Base-by-base conservation (phyloP, 2,329 filamentous ascomycete genomes). In the Rhexocercosporidium sp. region DNA sequence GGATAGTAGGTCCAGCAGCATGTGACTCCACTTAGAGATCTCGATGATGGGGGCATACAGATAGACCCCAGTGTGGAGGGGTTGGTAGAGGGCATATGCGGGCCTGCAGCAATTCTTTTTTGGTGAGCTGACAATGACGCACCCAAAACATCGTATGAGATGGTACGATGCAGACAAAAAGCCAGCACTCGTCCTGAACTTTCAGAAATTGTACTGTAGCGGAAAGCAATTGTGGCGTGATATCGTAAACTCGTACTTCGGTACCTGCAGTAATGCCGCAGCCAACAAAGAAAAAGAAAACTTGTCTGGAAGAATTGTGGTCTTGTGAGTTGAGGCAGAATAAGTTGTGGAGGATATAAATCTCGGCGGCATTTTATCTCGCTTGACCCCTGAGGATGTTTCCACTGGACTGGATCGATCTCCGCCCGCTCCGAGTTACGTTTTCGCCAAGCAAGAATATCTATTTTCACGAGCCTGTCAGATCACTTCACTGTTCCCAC, bases 121-220 rank as follows among this genome's bases (percentile, higher is more conserved):
- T 37, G 39, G 34, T 66, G 51, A 44, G 34, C 62, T 66, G 64
- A 66, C 27, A 53, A 66, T 66, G 59, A 66, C 64, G 64, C 41
- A 63, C 39, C 51, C 16, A 41, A 51, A 51, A 22, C 51, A 64
- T 63, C 64, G 64, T 62, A 66, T 53, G 59, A 66, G 59, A 51
- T 65, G 34, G 44, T 59, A 46, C 51, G 37, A 37, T 37, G 6
- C 20, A 34, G 18, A 31, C 25, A 20, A 63, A 51, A 7, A 46
- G 53, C 39, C 41, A 44, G 49, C 18, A 63, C 41, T 54, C 46
- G 46, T 44, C 49, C 31, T 53, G n/a, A 53, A 31, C 25, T 53
- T 53, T 29, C 1, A 25, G 1, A 37, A 41, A 41, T 7, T 16
- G 31, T 22, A 16, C 31, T 27, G 12, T 41, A 20, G 31, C 20